Evolutionary conservation across 2,329 filamentous ascomycete genomes (phyloP), one percentile per base, ranked within the genome.

Genomic region (Acrodontium crateriforme): DNA sequence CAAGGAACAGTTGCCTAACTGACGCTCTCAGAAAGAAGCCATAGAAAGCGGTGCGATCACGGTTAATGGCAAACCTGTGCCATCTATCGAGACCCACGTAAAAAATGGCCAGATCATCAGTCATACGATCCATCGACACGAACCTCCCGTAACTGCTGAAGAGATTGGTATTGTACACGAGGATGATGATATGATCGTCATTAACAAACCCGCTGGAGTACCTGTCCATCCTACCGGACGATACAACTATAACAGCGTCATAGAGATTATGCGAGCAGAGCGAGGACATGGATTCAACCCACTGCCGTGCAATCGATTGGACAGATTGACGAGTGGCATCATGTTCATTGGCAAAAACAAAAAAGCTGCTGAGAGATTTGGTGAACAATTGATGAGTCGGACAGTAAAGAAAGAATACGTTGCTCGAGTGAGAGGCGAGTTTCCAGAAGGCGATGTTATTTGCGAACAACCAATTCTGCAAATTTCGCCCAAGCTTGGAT

Each of bases 291-390:
- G 58, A 9, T 77, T 64, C 53, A 65, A 73, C 32, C 72, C 74
- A 1, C 53, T 74, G 30, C 74, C 89, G 0, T 95, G 87, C 59
- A 93, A 98, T 48, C 68, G 89, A n/a, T 70, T 98, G 16, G 89
- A 98, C 52, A 68, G 89, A 28, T 60, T 98, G 44, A 98, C 89
- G 0, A 93, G 83, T 44, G 89, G 89, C 26, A 80, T 98, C 50
- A 95, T 98, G 87, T 98, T 98, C 54, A 75, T 98, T 43, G 89
- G 78, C 16, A 98, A 98, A 58, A 74, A 81, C 38, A 66, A 75
- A 19, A 71, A 74, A 45, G 81, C 80, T 0, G 87, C 89, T 1
- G 82, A 87, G 39, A 64, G 65, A 17, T 67, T 98, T 41, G 74
- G 76, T 30, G 59, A 66, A 22, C 79, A 93, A 53, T 81, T 98